These are phyloP conservation scores for Eustoma russellianum DNA, from an alignment of 257 asterid species.

Conservation along the genomic window DNA sequence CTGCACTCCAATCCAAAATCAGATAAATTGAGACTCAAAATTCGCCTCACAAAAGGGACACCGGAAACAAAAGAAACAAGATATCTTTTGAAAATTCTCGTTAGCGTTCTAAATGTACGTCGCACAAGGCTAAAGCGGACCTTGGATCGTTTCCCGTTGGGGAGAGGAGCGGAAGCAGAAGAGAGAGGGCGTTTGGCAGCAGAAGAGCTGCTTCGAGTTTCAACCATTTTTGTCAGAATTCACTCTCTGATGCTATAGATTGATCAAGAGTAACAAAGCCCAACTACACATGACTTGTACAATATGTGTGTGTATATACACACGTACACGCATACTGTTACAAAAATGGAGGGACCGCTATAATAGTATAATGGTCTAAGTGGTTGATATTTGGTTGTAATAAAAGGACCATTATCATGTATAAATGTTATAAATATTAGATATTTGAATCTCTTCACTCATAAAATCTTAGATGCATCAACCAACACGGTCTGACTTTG, in stretches of 20 bases:
- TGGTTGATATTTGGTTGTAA: too few relatives aligned
- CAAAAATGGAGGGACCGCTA: too few relatives aligned
- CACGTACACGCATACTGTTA: too few relatives aligned
- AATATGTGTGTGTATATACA: not conserved
- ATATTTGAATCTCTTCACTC: too few relatives aligned
- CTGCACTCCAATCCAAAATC: slow-evolving; percentile 25
- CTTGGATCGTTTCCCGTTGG: slow-evolving; percentile 78
- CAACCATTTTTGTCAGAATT: slow-evolving; percentile 49
- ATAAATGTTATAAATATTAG: too few relatives aligned
- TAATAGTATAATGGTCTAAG: too few relatives aligned
- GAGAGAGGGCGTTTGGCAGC: slow-evolving; percentile 62
- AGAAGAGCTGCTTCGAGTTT: slow-evolving; percentile 77
- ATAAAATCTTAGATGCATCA: too few relatives aligned
- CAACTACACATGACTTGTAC: not conserved
- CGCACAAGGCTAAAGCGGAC: slow-evolving; percentile 28
- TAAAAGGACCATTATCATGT: too few relatives aligned
- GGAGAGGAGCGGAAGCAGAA: slow-evolving; percentile 48
- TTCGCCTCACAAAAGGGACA: not conserved
- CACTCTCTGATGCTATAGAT: slow-evolving; percentile 7
- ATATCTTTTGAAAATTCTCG: not conserved
- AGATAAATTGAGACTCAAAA: not conserved
- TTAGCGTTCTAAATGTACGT: too few relatives aligned
- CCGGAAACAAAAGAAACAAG: not conserved
- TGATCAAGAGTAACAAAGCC: not conserved
- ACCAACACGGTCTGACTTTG: too few relatives aligned